phyloP scores from a whole-genome alignment of 2,329 filamentous ascomycete species.

The Penicillium fuscoglaucum region DNA sequence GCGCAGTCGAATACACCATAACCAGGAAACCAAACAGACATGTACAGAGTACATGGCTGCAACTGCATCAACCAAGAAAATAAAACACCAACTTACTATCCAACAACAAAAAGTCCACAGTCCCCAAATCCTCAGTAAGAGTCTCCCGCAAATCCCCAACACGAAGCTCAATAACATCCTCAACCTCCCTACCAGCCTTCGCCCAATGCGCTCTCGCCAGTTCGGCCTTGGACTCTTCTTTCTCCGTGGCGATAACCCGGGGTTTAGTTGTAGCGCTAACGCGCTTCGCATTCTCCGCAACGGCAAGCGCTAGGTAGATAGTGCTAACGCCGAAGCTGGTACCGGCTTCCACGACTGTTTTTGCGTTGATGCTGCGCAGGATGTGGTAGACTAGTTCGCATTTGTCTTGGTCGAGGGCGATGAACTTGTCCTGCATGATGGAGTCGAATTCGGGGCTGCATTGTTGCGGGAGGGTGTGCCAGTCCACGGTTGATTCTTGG shows the following conservation, averaged over 20 bases:
- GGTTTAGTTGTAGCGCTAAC: constrained; percentile 22
- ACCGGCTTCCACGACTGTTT: constrained; percentile 59
- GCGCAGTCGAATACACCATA: background rate
- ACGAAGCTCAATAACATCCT: constrained; percentile 55
- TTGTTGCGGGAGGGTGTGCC: constrained; percentile 23
- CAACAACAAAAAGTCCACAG: constrained; percentile 59
- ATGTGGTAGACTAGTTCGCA: constrained; percentile 59
- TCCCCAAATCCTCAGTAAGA: constrained; percentile 49
- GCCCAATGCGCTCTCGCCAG: constrained; percentile 57
- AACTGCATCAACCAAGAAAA: background rate
- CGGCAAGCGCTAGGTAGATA: constrained; percentile 62
- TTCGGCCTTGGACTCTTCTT: constrained; percentile 56
- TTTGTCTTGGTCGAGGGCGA: constrained; percentile 61
- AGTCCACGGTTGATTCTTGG: constrained; percentile 32
- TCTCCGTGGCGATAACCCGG: constrained; percentile 60
- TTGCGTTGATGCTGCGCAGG: constrained; percentile 50
- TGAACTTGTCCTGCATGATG: constrained; percentile 57
- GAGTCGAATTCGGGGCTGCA: constrained; percentile 33
- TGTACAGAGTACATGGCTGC: background rate
- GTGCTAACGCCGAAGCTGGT: constrained; percentile 64
- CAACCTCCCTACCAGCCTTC: constrained; percentile 51
- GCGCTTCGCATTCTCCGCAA: constrained; percentile 48
- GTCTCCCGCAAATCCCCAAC: constrained; percentile 61
- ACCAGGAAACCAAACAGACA: background rate
- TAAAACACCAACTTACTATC: constrained; percentile 55